These are phyloP conservation scores for Albizia julibrissin DNA, from an alignment of 306 rosid species.

Conservation along the genomic window DNA sequence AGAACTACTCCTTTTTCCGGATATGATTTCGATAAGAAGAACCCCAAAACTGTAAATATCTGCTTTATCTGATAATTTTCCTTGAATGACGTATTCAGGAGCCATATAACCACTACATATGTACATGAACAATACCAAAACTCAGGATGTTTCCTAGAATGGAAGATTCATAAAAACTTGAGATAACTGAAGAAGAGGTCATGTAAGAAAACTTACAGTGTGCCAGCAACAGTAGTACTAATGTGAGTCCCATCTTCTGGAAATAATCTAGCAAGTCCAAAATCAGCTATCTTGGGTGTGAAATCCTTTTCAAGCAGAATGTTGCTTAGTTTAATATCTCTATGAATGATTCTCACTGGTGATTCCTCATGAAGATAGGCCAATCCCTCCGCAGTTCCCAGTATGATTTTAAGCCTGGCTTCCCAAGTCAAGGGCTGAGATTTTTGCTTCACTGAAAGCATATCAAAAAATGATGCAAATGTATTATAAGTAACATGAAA, in stretches of 20 bases:
- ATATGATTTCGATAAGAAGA: slow-evolving; percentile 55
- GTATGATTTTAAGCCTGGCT: slow-evolving; percentile 31
- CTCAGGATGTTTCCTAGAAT: not conserved
- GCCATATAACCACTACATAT: slow-evolving; percentile 76
- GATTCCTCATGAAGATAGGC: slow-evolving; percentile 71
- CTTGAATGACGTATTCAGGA: slow-evolving; percentile 67
- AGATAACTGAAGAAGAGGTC: not conserved
- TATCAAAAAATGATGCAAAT: not conserved
- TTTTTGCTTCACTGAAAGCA: slow-evolving; percentile 23
- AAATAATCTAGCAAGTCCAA: slow-evolving; percentile 76
- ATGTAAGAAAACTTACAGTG: slow-evolving; percentile 33
- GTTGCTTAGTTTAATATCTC: slow-evolving; percentile 69
- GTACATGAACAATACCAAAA: not conserved
- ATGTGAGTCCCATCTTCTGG: slow-evolving; percentile 43
- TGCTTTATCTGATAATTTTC: slow-evolving; percentile 72
- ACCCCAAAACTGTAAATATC: slow-evolving; percentile 81
- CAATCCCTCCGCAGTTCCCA: slow-evolving; percentile 67
- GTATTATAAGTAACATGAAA: not conserved
- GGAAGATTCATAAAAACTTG: slow-evolving; percentile 16
- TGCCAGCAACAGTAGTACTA: slow-evolving; percentile 47
- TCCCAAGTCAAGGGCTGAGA: slow-evolving; percentile 38
- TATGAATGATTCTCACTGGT: slow-evolving; percentile 60
- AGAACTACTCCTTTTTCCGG: slow-evolving; percentile 56
- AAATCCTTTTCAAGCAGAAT: slow-evolving; percentile 57
- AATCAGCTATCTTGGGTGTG: slow-evolving; percentile 68